Percentiles rank a stretch among this genome's conserved stretches.
Evolutionary conservation across 176 grass and related monocot genomes (phyloP).

Genomic region (Paspalum notatum): DNA sequence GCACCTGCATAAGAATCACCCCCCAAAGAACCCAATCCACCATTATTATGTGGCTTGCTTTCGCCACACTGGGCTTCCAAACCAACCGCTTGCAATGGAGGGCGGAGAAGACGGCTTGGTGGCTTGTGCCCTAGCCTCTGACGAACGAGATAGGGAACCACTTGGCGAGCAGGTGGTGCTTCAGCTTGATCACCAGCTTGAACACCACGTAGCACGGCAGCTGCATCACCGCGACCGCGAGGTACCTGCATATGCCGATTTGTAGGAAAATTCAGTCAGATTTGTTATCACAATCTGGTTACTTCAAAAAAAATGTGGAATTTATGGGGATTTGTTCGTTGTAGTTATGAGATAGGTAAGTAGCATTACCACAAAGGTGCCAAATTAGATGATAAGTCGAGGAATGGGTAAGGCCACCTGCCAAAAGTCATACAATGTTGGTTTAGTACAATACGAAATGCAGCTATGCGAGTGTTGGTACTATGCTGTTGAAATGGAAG

Average conservation of each 20-base stretch:
- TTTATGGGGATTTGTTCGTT: not conserved
- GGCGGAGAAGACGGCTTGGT: not conserved
- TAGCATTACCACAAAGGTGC: conserved; percentile 72
- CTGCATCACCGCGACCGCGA: conserved; percentile 68
- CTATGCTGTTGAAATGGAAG: not conserved
- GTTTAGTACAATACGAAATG: not conserved
- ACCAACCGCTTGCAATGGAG: not conserved
- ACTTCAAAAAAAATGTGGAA: not conserved
- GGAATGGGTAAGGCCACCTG: conserved; percentile 99
- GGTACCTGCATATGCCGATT: conserved; percentile 57
- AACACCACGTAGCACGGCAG: conserved; percentile 81
- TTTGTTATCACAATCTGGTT: not conserved
- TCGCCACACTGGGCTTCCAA: not conserved
- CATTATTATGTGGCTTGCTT: conserved; percentile 5
- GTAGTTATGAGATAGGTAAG: conserved; percentile 3
- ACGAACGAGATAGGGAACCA: conserved; percentile 50
- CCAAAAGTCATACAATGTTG: not conserved
- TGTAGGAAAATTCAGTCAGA: not conserved
- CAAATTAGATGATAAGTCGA: conserved; percentile 62
- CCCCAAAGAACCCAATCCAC: not conserved
- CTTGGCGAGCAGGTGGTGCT: conserved; percentile 59
- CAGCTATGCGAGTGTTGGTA: not conserved
- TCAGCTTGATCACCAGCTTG: conserved; percentile 70
- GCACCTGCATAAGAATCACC: conserved; percentile 25
- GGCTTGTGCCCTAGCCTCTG: conserved; percentile 6